These are phyloP conservation scores for Aspergillus awamori DNA, from an alignment of 2,329 filamentous ascomycete species.

Conservation along the genomic window DNA sequence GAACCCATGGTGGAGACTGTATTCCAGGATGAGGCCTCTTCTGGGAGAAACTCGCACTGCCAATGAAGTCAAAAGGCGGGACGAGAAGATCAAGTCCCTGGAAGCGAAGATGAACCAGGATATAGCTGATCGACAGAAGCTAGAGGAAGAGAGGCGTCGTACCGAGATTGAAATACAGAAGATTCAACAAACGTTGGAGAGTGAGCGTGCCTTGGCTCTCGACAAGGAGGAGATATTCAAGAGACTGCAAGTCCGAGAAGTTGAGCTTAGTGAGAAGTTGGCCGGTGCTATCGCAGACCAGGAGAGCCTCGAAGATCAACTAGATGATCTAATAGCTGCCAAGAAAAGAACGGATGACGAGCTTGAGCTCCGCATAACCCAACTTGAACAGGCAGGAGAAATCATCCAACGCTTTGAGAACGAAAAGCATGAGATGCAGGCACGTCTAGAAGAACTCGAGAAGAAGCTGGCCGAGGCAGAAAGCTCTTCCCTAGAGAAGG, in stretches of 20 bases:
- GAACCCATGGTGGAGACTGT: conserved; percentile 97
- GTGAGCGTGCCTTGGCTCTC: conserved; percentile 88
- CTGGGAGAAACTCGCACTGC: conserved; percentile 89
- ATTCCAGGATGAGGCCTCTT: conserved; percentile 92
- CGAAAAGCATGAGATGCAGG: conserved; percentile 76
- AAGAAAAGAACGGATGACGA: conserved; percentile 89
- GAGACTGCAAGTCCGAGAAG: conserved; percentile 87
- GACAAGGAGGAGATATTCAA: conserved; percentile 99
- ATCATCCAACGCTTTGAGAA: conserved; percentile 84
- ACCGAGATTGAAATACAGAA: conserved; percentile 84
- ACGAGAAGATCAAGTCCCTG: conserved; percentile 87
- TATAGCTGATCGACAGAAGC: conserved; percentile 69
- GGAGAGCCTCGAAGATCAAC: conserved; percentile 87
- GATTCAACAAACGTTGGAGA: conserved; percentile 92
- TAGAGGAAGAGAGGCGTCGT: conserved; percentile 89
- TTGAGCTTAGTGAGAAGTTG: conserved; percentile 89
- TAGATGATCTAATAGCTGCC: conserved; percentile 83
- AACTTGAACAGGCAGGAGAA: conserved; percentile 87
- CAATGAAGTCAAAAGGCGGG: conserved; percentile 89
- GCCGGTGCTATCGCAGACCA: conserved; percentile 91
- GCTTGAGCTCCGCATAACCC: conserved; percentile 73
- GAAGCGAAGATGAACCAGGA: conserved; percentile 82
- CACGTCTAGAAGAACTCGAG: conserved; percentile 71
- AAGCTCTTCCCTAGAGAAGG: conserved; percentile 70
- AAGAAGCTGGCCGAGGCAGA: conserved; percentile 70